Evolutionary conservation across 176 grass and related monocot genomes (phyloP).

Genomic region (Luzula sylvatica): DNA sequence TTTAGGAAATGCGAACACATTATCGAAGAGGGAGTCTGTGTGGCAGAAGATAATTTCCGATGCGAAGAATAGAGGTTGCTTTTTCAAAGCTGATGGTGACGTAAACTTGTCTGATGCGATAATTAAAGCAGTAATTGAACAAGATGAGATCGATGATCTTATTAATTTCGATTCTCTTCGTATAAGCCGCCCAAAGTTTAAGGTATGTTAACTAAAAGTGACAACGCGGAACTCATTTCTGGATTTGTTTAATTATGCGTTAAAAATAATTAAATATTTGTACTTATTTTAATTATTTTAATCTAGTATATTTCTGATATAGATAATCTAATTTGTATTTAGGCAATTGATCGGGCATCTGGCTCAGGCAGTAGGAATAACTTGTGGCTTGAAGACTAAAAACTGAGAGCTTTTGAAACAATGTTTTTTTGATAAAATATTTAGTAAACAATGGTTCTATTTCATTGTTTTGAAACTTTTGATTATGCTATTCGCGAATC

Average conservation of each 20-base stretch:
- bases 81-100: conserved; percentile 17
- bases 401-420: no score
- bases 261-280: background rate
- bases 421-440: no score
- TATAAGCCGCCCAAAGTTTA: conserved; percentile 4
- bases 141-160: conserved; percentile 12
- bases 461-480: no score
- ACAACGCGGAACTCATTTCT: no score
- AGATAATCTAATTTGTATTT: background rate
- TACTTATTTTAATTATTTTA: background rate
- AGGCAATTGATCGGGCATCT: background rate
- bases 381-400: no score
- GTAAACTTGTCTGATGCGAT: conserved; percentile 4
- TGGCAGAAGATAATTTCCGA: conserved; percentile 15
- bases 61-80: conserved; percentile 7
- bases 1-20: conserved; percentile 8
- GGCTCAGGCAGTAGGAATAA: background rate
- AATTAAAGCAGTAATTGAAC: conserved; percentile 14
- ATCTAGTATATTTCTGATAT: background rate
- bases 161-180: conserved; percentile 17
- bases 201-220: conserved; percentile 2
- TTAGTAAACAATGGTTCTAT: no score
- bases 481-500: no score
- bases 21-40: conserved; percentile 15
- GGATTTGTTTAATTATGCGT: no score